phyloP scores from a whole-genome alignment of 495 filamentous ascomycete genomes.

The Friedmanniomyces simplex region DNA sequence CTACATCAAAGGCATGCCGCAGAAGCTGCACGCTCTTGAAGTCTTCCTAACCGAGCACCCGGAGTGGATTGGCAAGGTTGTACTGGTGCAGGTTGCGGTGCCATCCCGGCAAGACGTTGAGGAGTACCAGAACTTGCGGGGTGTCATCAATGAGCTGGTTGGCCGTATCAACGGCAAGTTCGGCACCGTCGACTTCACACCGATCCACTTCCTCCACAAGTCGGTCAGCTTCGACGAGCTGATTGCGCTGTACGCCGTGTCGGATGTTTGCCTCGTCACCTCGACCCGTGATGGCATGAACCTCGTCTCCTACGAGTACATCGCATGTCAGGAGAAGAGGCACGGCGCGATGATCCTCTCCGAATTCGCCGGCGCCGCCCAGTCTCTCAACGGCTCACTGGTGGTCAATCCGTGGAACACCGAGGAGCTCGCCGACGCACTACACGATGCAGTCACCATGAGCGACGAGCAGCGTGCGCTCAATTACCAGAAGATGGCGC shows the following conservation, averaged over 20 bases:
- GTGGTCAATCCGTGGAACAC: conserved; percentile 90
- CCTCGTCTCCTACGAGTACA: conserved; percentile 90
- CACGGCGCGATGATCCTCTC: conserved; percentile 87
- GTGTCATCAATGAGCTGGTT: conserved; percentile 80
- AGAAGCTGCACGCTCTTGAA: conserved; percentile 86
- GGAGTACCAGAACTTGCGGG: conserved; percentile 86
- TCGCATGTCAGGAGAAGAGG: conserved; percentile 72
- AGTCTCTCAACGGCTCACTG: conserved; percentile 73
- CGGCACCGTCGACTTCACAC: conserved; percentile 84
- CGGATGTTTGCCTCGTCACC: conserved; percentile 79
- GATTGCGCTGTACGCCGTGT: conserved; percentile 82
- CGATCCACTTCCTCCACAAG: conserved; percentile 89
- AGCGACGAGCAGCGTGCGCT: conserved; percentile 67
- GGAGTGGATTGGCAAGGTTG: conserved; percentile 82
- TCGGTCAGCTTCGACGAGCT: conserved; percentile 81
- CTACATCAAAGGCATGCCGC: conserved; percentile 92
- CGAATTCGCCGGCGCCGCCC: conserved; percentile 83
- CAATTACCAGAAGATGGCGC: conserved; percentile 70
- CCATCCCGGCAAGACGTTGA: conserved; percentile 88
- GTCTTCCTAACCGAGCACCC: conserved; percentile 85
- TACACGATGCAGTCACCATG: conserved; percentile 78
- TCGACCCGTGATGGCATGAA: conserved; percentile 98
- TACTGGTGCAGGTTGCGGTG: conserved; percentile 87
- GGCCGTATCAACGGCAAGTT: conserved; percentile 90
- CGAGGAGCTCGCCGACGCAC: conserved; percentile 74